phyloP scores from a whole-genome alignment of 2,329 filamentous ascomycete species.

The Volutella citrinella region DNA sequence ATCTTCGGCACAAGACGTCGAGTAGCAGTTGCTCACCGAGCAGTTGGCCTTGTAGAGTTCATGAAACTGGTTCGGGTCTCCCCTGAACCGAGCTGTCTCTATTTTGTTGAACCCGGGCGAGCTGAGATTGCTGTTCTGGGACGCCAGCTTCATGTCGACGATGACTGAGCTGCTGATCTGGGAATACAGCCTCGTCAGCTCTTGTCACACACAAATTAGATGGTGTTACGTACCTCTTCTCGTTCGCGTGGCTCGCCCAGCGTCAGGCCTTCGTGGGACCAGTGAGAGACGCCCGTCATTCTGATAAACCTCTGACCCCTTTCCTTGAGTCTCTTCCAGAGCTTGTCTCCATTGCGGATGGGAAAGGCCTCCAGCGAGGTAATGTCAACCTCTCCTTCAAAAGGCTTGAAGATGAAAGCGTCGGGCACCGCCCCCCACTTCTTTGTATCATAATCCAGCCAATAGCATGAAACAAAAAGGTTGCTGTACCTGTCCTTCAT shows the following conservation, averaged over 20 bases:
- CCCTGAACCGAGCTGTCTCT: no score
- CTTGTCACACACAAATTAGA: background rate
- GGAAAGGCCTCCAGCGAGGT: no score
- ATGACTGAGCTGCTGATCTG: background rate
- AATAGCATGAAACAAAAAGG: no score
- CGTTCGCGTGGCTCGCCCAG: background rate
- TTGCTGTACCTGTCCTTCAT: no score
- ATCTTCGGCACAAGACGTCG: no score
- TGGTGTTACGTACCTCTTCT: background rate
- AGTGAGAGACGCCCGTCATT: slow-evolving; percentile 2
- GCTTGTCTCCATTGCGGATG: background rate
- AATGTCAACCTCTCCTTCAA: slow-evolving; percentile 1
- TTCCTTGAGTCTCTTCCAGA: background rate
- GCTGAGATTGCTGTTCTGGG: background rate
- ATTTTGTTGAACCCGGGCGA: no score
- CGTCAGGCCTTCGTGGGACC: slow-evolving; percentile 1
- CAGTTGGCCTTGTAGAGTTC: no score
- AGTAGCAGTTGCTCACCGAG: no score
- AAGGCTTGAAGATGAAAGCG: background rate
- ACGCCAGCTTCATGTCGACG: background rate
- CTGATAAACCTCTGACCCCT: slow-evolving; percentile 1
- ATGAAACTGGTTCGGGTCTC: no score
- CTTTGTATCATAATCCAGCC: background rate
- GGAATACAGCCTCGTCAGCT: background rate
- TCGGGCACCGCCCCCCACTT: background rate